Percentiles rank a stretch among this genome's conserved stretches.
These are phyloP conservation scores for Vaccinium darrowii DNA, from an alignment of 148 eudicot species.

Conservation along the genomic window DNA sequence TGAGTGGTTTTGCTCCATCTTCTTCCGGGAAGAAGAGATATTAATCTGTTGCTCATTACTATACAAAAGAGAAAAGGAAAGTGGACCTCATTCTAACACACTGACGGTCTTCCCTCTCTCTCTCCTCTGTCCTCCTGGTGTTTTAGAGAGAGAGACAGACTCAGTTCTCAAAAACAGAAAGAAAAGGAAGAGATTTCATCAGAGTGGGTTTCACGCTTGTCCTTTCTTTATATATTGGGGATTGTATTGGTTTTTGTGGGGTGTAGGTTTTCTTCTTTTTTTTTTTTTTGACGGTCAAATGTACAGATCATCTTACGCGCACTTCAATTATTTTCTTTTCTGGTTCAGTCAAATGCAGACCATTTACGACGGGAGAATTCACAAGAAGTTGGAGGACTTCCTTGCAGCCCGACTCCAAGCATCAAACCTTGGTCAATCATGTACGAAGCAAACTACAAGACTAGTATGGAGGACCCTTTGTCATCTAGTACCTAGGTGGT, in stretches of 20 bases:
- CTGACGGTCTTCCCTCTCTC: conserved; percentile 18
- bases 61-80: conserved; percentile 23
- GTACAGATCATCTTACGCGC: too few species aligned
- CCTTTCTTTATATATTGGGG: conserved; percentile 34
- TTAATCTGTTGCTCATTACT: conserved; percentile 21
- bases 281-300: too few species aligned
- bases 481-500: too few species aligned
- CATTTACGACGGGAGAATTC: too few species aligned
- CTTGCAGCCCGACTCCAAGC: too few species aligned
- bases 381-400: too few species aligned
- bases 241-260: conserved; percentile 1
- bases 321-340: too few species aligned
- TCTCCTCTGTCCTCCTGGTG: conserved; percentile 26
- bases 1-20: conserved; percentile 37
- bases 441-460: too few species aligned
- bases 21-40: conserved; percentile 23
- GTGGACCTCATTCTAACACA: conserved; percentile 15
- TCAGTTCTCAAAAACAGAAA: conserved; percentile 27
- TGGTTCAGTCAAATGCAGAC: too few species aligned
- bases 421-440: too few species aligned
- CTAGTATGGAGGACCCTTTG: too few species aligned
- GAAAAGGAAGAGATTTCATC: conserved; percentile 34
- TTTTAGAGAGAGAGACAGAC: conserved; percentile 24
- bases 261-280: not conserved
- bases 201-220: conserved; percentile 57